A percentile compares a stretch with the other conserved stretches of the same genome.
These are phyloP conservation scores for Wickerhamomyces pijperi DNA, from an alignment of 805 yeast species.

Conservation along the genomic window DNA sequence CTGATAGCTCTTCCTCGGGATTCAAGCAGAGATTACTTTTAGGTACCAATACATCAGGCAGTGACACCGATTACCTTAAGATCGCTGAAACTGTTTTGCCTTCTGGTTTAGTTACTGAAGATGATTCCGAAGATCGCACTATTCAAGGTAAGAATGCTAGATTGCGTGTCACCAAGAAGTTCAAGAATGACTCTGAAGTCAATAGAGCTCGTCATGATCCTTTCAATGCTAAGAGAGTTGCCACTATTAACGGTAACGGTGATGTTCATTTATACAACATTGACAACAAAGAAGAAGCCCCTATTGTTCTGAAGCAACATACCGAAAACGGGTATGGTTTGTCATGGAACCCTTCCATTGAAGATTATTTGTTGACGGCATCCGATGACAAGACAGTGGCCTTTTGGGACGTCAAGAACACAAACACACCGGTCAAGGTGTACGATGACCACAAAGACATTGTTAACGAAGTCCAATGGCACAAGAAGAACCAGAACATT, in stretches of 20 bases:
- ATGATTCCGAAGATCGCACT: neutral
- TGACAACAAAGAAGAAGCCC: conserved; percentile 18
- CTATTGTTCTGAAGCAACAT: conserved; percentile 35
- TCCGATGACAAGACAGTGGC: conserved; percentile 60
- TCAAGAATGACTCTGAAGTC: conserved; percentile 51
- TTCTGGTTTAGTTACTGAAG: neutral
- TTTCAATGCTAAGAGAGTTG: conserved; percentile 39
- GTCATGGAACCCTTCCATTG: conserved; percentile 43
- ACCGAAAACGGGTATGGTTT: conserved; percentile 65
- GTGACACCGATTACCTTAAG: conserved; percentile 54
- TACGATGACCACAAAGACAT: conserved; percentile 38
- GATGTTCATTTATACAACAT: conserved; percentile 40
- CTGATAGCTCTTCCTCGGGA: conserved; percentile 13
- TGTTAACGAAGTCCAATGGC: conserved; percentile 74
- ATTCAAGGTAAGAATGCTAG: conserved; percentile 31
- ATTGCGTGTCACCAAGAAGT: conserved; percentile 50
- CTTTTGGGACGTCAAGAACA: conserved; percentile 39
- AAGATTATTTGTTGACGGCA: conserved; percentile 44
- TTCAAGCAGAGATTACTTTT: conserved; percentile 42
- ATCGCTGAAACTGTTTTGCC: conserved; percentile 55
- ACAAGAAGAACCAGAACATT: conserved; percentile 31
- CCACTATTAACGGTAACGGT: conserved; percentile 63
- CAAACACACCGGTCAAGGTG: conserved; percentile 19
- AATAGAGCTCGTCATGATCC: conserved; percentile 68
- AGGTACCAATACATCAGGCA: conserved; percentile 69